These are phyloP conservation scores for Aspergillus carbonarius DNA, from an alignment of 2,329 filamentous ascomycete species.

Conservation along the genomic window DNA sequence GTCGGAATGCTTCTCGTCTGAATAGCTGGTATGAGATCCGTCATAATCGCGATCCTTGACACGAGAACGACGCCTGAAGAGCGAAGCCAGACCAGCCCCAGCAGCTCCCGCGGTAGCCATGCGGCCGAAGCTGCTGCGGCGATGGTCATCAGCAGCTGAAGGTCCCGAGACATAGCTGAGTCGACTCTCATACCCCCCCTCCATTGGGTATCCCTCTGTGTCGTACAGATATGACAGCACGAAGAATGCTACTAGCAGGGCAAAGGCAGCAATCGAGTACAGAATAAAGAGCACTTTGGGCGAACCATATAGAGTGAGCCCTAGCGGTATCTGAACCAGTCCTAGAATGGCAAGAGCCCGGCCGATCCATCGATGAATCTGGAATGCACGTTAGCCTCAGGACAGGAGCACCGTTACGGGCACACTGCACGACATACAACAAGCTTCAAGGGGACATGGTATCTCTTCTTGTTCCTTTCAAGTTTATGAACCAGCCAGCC, in stretches of 20 bases:
- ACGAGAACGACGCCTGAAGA: constrained; percentile 45
- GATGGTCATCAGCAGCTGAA: constrained; percentile 48
- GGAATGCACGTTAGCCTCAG: constrained; percentile 43
- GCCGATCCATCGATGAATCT: constrained; percentile 87
- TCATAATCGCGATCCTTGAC: constrained; percentile 45
- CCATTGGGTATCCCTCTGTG: constrained; percentile 47
- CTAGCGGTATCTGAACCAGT: constrained; percentile 82
- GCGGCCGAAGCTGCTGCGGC: constrained; percentile 47
- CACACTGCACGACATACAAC: constrained; percentile 47
- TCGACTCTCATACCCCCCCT: constrained; percentile 57
- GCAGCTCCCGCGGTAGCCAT: constrained; percentile 57
- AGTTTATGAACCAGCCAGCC: constrained; percentile 58
- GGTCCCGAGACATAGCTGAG: constrained; percentile 57
- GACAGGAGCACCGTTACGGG: background rate
- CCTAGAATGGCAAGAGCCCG: constrained; percentile 75
- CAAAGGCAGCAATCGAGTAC: constrained; percentile 74
- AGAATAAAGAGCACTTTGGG: constrained; percentile 82
- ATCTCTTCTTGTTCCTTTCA: constrained; percentile 53
- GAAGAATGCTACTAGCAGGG: constrained; percentile 75
- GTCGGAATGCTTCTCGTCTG: constrained; percentile 67
- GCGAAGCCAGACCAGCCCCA: constrained; percentile 58
- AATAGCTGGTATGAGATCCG: constrained; percentile 57
- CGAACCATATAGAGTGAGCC: constrained; percentile 88
- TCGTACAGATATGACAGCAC: constrained; percentile 70
- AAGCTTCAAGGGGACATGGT: constrained; percentile 57